These are phyloP conservation scores for Microcera coccophila DNA, from an alignment of 2,329 filamentous ascomycete genomes.

Conservation along the genomic window DNA sequence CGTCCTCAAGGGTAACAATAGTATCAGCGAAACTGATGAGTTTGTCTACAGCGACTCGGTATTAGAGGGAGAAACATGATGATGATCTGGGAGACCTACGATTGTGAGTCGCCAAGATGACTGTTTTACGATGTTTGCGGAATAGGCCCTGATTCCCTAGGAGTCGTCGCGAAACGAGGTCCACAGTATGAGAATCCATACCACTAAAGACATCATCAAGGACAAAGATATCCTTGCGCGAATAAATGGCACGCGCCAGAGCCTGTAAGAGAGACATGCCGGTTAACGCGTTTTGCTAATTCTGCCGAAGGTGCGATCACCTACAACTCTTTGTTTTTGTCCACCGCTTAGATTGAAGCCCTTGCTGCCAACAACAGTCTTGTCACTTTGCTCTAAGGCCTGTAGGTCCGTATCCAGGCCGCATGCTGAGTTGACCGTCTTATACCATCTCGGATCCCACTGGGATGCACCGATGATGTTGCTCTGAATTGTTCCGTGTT, in stretches of 20 bases:
- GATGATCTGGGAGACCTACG: not conserved
- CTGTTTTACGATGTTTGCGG: not conserved
- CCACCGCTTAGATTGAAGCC: constrained; percentile 32
- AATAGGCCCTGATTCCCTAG: not conserved
- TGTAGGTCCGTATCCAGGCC: not conserved
- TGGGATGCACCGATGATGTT: constrained; percentile 8
- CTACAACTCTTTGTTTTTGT: constrained; percentile 25
- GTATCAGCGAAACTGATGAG: not conserved
- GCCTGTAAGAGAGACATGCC: not conserved
- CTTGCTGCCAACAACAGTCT: constrained; percentile 29
- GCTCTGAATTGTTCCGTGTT: constrained; percentile 8
- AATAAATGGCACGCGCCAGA: not conserved
- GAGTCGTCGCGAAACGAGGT: not conserved
- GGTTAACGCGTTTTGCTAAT: not conserved
- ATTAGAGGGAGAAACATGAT: not conserved
- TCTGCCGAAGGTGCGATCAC: not conserved
- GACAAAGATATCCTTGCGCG: not conserved
- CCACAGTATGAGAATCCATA: not conserved
- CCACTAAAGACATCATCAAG: not conserved
- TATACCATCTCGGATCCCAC: not conserved
- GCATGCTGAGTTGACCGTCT: not conserved
- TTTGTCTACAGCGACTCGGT: not conserved
- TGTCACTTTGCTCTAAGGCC: constrained; percentile 17
- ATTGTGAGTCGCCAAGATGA: not conserved
- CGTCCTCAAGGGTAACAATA: not conserved